phyloP scores from a whole-genome alignment of 768 basidiomycete species.

The Thelephora aurantiotincta region DNA sequence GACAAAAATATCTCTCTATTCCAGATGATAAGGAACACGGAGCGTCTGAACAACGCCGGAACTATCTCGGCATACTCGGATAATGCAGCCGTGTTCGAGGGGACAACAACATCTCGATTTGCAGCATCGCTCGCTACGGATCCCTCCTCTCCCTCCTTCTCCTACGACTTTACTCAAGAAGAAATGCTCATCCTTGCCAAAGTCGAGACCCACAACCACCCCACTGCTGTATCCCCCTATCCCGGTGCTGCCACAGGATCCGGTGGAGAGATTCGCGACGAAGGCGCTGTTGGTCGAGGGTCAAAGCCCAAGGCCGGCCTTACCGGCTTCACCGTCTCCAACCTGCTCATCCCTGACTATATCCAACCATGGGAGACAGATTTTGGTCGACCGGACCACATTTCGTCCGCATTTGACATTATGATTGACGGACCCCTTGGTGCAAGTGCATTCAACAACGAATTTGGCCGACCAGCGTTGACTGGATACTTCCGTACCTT shows the following conservation, averaged over 20 bases:
- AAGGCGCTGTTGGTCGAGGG: conserved; percentile 89
- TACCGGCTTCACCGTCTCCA: conserved; percentile 84
- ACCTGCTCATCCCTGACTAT: conserved; percentile 84
- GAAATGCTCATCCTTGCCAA: conserved; percentile 86
- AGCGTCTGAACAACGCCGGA: conserved; percentile 54
- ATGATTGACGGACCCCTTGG: conserved; percentile 96
- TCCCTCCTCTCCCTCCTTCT: conserved; percentile 10
- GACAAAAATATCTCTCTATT: conserved; percentile 65
- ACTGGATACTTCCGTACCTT: conserved; percentile 95
- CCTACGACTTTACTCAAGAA: conserved; percentile 49
- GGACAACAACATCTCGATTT: conserved; percentile 64
- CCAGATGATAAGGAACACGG: conserved; percentile 96
- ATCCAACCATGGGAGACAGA: conserved; percentile 94
- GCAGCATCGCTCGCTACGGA: conserved; percentile 25
- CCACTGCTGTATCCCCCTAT: conserved; percentile 95
- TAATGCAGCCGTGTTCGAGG: conserved; percentile 90
- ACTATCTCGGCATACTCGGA: conserved; percentile 97
- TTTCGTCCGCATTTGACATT: conserved; percentile 88
- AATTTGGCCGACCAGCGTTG: conserved; percentile 90
- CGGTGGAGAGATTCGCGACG: conserved; percentile 96
- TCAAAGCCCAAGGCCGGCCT: conserved; percentile 95
- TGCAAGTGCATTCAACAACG: conserved; percentile 94
- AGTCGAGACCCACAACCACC: conserved; percentile 99
- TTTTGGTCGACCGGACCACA: conserved; percentile 81
- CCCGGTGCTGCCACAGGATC: conserved; percentile 98